phyloP scores from a whole-genome alignment of 345 rosid species.

The Syzygium jambos region DNA sequence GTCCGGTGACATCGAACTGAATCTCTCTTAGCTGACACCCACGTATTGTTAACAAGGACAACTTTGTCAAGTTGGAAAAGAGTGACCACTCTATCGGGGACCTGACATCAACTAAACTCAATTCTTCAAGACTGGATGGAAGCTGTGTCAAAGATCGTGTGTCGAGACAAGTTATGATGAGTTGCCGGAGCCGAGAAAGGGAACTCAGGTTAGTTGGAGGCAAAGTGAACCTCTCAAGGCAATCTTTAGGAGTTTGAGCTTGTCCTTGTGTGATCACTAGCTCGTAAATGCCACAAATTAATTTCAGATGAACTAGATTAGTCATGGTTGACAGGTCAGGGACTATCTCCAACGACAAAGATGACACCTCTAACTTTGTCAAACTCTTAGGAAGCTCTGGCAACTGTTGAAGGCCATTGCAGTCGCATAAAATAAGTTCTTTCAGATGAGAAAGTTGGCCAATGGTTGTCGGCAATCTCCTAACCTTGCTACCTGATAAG shows the following conservation, averaged over 20 bases:
- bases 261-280: not conserved
- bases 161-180: not conserved
- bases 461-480: not conserved
- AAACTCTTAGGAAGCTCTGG: not conserved
- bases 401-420: not conserved
- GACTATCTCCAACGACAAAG: not conserved
- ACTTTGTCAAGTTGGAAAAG: not conserved
- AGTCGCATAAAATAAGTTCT: not conserved
- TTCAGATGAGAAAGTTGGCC: not conserved
- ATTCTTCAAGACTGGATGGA: not conserved
- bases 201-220: not conserved
- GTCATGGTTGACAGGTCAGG: not conserved
- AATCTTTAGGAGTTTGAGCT: not conserved
- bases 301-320: not conserved
- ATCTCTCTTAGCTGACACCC: not conserved
- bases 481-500: not conserved
- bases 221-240: not conserved
- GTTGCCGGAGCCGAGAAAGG: not conserved
- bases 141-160: not conserved
- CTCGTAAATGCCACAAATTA: not conserved
- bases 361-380: not conserved
- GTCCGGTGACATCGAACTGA: not conserved
- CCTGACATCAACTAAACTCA: not conserved
- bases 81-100: not conserved
- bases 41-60: not conserved